Conservation (phyloP, 768 basidiomycete genomes). For the Rhodosporidiobolus sp. region DNA sequence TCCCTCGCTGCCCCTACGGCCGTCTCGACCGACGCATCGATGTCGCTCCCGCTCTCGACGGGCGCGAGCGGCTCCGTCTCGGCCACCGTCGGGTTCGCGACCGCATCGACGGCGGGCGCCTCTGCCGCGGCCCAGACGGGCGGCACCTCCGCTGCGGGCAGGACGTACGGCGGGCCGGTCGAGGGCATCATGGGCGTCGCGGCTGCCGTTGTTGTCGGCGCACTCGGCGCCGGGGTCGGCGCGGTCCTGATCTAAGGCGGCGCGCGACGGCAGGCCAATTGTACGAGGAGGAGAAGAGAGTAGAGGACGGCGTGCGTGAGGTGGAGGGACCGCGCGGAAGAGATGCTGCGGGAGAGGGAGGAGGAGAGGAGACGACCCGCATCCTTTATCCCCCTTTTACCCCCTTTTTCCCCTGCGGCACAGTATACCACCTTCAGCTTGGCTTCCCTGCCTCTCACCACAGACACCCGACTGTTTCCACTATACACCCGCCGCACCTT, state of each 20-base stretch:
- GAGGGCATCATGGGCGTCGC: neutral
- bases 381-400: no score
- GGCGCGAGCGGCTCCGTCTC: constrained; percentile 27
- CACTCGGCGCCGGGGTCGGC: neutral
- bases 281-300: neutral
- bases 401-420: no score
- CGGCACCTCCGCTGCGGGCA: neutral
- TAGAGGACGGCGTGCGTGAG: no score
- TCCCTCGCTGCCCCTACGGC: constrained; percentile 26
- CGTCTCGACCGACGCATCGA: constrained; percentile 14
- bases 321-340: no score
- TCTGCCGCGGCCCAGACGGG: neutral
- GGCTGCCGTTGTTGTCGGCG: constrained; percentile 1
- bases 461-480: no score
- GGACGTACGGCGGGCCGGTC: neutral
- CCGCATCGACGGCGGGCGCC: neutral
- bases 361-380: no score
- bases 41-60: constrained; percentile 28
- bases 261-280: neutral
- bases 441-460: no score
- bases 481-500: no score
- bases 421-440: no score
- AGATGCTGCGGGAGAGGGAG: no score
- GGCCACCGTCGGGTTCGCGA: constrained; percentile 8
- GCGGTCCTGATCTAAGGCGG: constrained; percentile 3